phyloP scores from a whole-genome alignment of 169 alveolate genomes.

The Amoebophrya sp. region DNA sequence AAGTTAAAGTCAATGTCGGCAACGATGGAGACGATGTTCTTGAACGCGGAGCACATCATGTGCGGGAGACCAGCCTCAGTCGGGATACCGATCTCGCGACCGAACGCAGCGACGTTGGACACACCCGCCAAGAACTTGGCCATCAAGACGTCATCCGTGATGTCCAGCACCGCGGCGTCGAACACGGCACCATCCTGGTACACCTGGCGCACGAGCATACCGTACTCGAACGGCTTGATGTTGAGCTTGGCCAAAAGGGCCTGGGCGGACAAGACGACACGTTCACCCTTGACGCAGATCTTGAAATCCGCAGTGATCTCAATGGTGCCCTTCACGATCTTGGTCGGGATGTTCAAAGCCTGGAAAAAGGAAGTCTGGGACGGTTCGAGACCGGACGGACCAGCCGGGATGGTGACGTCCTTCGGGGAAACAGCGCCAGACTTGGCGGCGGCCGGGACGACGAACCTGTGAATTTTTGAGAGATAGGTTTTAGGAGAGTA shows the following conservation, averaged over 20 bases:
- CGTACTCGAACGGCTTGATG: constrained; percentile 93
- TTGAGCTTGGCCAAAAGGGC: constrained; percentile 88
- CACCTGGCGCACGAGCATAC: constrained; percentile 60
- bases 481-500: too few relatives aligned
- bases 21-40: background rate
- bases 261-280: constrained; percentile 90
- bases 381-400: constrained; percentile 98
- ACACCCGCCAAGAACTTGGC: background rate
- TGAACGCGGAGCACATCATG: background rate
- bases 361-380: constrained; percentile 95
- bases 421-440: constrained; percentile 92
- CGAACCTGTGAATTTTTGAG: constrained; percentile 67
- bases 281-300: constrained; percentile 81
- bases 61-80: constrained; percentile 24
- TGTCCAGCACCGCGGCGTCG: background rate
- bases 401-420: constrained; percentile 94
- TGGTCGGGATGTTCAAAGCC: constrained; percentile 93
- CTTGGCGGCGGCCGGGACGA: constrained; percentile 94
- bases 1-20: background rate
- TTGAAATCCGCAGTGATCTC: constrained; percentile 88
- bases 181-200: background rate
- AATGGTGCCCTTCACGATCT: constrained; percentile 93
- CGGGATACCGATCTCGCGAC: constrained; percentile 27
- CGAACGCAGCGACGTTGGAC: background rate
- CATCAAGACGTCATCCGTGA: background rate